These are phyloP conservation scores for Sesbania bispinosa DNA, from an alignment of 306 rosid genomes.

Conservation along the genomic window DNA sequence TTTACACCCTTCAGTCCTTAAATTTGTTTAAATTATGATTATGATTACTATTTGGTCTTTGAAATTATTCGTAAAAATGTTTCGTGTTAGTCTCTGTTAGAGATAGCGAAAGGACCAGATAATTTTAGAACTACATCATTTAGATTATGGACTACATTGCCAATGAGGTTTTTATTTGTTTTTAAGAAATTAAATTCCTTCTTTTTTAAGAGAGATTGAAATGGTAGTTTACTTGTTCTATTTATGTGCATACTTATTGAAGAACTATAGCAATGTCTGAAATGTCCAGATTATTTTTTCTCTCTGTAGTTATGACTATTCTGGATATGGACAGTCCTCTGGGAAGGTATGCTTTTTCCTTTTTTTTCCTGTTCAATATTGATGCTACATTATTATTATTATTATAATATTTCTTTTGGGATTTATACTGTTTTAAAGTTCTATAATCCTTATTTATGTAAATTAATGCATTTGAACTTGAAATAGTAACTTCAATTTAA, in stretches of 20 bases:
- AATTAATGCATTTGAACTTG: background rate
- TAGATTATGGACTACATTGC: background rate
- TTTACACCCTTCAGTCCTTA: background rate
- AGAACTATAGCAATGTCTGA: background rate
- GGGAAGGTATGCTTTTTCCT: background rate
- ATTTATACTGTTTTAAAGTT: background rate
- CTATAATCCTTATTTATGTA: background rate
- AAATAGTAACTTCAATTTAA: background rate
- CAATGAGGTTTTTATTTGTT: background rate
- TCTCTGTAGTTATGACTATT: slow-evolving; percentile 7
- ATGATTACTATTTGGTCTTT: background rate
- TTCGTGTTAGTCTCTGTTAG: background rate
- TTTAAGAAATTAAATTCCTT: no score
- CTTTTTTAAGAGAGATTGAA: background rate
- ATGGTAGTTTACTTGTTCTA: background rate
- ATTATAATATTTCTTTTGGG: background rate
- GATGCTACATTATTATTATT: background rate
- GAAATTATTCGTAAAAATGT: background rate
- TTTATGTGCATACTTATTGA: background rate
- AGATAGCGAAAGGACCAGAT: background rate
- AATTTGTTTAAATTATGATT: background rate
- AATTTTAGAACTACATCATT: background rate
- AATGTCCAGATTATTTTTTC: background rate
- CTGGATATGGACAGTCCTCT: slow-evolving; percentile 17
- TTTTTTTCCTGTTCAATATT: background rate